phyloP scores from a whole-genome alignment of 106 monocot genomes.

The Acorus gramineus region DNA sequence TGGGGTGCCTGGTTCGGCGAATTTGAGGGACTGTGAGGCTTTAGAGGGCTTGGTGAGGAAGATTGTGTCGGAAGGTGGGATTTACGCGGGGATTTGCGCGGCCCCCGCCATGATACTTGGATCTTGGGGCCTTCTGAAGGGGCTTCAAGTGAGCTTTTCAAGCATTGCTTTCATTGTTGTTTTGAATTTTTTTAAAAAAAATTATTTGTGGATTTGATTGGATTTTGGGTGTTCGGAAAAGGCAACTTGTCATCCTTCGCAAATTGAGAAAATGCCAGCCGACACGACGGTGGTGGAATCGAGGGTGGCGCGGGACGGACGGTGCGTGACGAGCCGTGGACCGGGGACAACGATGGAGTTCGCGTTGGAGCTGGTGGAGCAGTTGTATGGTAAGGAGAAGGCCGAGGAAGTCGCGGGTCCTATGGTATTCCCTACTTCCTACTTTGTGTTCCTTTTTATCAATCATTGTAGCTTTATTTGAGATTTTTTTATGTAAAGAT shows the following conservation, averaged over 20 bases:
- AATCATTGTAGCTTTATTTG: no score
- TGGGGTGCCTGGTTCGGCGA: conserved; percentile 66
- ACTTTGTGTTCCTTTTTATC: no score
- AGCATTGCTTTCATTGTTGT: no score
- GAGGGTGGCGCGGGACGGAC: conserved; percentile 64
- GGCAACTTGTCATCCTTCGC: conserved; percentile 72
- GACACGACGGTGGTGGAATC: conserved; percentile 49
- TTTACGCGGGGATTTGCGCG: conserved; percentile 80
- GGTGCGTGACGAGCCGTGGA: conserved; percentile 59
- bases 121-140: conserved; percentile 84
- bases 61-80: conserved; percentile 44
- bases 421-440: conserved; percentile 31
- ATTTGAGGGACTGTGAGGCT: conserved; percentile 43
- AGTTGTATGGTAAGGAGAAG: conserved; percentile 74
- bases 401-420: conserved; percentile 57
- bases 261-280: conserved; percentile 68
- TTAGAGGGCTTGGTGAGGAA: conserved; percentile 60
- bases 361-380: conserved; percentile 56
- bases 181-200: no score
- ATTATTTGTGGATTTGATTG: conserved; percentile 2
- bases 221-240: conserved; percentile 6
- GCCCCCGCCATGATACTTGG: conserved; percentile 70
- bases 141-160: conserved; percentile 34
- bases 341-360: conserved; percentile 80
- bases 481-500: no score